These are phyloP conservation scores for Gleditsia sinensis DNA, from an alignment of 306 rosid genomes.

Conservation along the genomic window DNA sequence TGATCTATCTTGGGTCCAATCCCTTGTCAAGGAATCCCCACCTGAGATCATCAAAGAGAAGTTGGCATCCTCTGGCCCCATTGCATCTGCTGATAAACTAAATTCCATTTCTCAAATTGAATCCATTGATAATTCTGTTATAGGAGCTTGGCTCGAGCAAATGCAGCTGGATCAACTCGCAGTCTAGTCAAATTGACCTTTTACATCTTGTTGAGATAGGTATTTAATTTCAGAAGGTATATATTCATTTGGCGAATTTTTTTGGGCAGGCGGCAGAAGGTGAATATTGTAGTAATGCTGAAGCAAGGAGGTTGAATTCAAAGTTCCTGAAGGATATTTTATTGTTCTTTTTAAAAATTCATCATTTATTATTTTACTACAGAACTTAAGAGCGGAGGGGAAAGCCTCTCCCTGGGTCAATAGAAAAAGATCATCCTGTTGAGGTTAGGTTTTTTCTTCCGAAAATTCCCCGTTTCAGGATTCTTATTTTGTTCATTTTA, in stretches of 20 bases:
- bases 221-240: conserved; percentile 46
- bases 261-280: conserved; percentile 36
- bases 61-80: conserved; percentile 47
- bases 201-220: conserved; percentile 50
- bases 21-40: conserved; percentile 89
- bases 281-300: conserved; percentile 26
- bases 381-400: conserved; percentile 28
- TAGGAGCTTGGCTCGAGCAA: conserved; percentile 95
- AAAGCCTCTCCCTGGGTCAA: conserved; percentile 37
- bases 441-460: conserved; percentile 43
- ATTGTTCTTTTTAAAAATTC: conserved; percentile 23
- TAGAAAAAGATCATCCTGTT: conserved; percentile 36
- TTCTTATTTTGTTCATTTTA: conserved; percentile 12
- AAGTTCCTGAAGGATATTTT: conserved; percentile 35
- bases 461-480: conserved; percentile 29
- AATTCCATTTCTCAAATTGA: conserved; percentile 66
- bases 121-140: conserved; percentile 69
- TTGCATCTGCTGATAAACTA: conserved; percentile 56
- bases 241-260: conserved; percentile 45
- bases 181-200: conserved; percentile 55
- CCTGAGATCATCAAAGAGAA: conserved; percentile 69
- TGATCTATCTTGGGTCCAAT: conserved; percentile 86
- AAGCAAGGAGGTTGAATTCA: conserved; percentile 34
- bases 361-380: conserved; percentile 47
- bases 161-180: conserved; percentile 87